phyloP scores from a whole-genome alignment of 495 filamentous ascomycete genomes.

The Penicillium coffeae region DNA sequence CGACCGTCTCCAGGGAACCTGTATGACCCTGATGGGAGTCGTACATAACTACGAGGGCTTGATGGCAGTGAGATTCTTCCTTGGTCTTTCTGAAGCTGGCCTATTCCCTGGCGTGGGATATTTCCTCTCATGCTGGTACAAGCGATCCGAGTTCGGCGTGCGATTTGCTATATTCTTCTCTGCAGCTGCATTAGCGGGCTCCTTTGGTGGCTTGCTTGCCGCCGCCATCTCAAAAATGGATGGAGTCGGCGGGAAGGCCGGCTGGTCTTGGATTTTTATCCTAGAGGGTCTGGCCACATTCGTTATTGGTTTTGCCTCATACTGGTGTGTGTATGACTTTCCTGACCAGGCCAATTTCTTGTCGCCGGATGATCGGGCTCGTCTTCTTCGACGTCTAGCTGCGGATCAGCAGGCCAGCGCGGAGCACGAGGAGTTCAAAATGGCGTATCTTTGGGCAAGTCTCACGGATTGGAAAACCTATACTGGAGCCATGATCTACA shows the following conservation, averaged over 20 bases:
- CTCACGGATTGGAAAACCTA: conserved; percentile 89
- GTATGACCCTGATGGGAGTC: conserved; percentile 82
- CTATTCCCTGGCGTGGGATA: conserved; percentile 86
- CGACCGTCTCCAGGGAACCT: conserved; percentile 63
- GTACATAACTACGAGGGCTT: conserved; percentile 73
- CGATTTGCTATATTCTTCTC: conserved; percentile 87
- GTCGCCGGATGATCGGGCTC: conserved; percentile 62
- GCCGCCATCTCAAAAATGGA: conserved; percentile 58
- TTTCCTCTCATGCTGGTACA: conserved; percentile 87
- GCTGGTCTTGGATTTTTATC: conserved; percentile 85
- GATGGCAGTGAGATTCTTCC: conserved; percentile 79
- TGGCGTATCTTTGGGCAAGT: conserved; percentile 69
- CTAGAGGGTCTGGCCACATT: conserved; percentile 71
- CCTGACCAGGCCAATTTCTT: conserved; percentile 80
- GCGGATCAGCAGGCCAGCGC: conserved; percentile 74
- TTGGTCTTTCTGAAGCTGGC: conserved; percentile 81
- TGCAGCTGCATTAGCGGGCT: conserved; percentile 77
- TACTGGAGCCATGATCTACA: conserved; percentile 70
- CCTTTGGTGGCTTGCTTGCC: conserved; percentile 63
- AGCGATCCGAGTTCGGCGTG: conserved; percentile 73
- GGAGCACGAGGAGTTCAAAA: conserved; percentile 75
- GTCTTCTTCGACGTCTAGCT: conserved; percentile 70
- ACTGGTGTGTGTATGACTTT: conserved; percentile 88
- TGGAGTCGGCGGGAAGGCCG: conserved; percentile 58
- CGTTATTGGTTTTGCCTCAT: conserved; percentile 66